Base-by-base conservation (phyloP, 2,329 filamentous ascomycete species). In the Cadophora sp. region DNA sequence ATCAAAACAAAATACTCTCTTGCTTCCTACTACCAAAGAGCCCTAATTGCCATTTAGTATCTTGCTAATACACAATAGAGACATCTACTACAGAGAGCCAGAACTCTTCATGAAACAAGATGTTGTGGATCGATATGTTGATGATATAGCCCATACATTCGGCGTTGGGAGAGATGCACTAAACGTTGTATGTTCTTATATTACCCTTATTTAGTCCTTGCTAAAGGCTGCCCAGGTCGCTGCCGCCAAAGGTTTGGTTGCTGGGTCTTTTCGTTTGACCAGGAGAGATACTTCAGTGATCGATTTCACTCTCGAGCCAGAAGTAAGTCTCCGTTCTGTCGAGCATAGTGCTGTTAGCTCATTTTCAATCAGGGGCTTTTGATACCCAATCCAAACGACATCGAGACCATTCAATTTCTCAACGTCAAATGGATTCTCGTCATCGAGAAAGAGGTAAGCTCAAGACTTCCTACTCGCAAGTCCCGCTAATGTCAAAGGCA, bases 71-170 rank as follows among this genome's bases (percentile, higher is more conserved):
- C 5, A 5, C 16, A 5, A 20, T 33, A 63, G 92, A 68, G 91
- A 92, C 73, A 88, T 96, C 4, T 96, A 90, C 77, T 96, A 96
- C 75, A 88, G 92, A 72, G 85, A 94, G 71, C 87, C 89, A 4
- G 84, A 88, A 11, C 80, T 96, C 0, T 96, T 96, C 74, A 83
- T 84, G 22, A 88, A 83, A 59, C 93, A 96, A 76, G 76, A 78
- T 18, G 82, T 87, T 16, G 91, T 96, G 0, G 89, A 96, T 75
- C 83, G 83, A 36, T 87, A 92, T 55, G 86, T 96, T 0, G 91
- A 96, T 73, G 89, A 92, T 69, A 79, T 96, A 43, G 91, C 92
- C 0, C 87, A 84, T 64, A 93, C 91, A 0, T 84, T 96, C 18
- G 83, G 84, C 0, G 79, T 92, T 9, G 82, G 86, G 6, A 85